Evolutionary conservation across 345 rosid genomes (phyloP), one percentile per base, ranked within the genome.

Genomic region (Heritiera littoralis): DNA sequence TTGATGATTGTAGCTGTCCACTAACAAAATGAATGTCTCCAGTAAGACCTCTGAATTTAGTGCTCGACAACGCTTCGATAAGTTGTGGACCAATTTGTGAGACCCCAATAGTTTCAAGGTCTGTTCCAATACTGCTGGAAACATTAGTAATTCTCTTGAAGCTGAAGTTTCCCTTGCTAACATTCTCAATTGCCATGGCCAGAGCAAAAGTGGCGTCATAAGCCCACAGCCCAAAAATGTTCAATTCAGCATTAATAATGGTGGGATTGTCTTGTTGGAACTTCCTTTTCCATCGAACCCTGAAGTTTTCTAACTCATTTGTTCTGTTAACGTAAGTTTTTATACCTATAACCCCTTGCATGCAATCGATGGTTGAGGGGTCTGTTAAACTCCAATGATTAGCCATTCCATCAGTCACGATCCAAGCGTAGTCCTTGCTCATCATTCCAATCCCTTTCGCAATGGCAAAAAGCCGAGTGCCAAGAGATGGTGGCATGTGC

Each of bases 401-500:
- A 3, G 85, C 75, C 9, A 87, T 55, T 0, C 79, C 89, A 60
- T 84, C 88, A 0, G 89, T 86, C 35, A 87, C 66, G 58, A 88
- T 81, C 91, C 89, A 92, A 7, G 76, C 90, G 59, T 81, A 89
- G 9, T 90, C 91, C 10, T 76, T 75, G n/a, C 46, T 66, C 90
- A 91, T 85, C 87, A 91, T 82, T 7, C 92, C 89, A 65, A 85
- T 54, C 66, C 85, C 82, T 9, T 85, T 85, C 0, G 93, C 94
- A 75, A 81, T 87, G 14, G 72, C 38, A 28, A 89, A 89, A 76
- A 86, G 0, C 65, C 86, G 60, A 54, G 88, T 23, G 49, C 88
- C 91, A 30, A 87, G 87, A 67, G 45, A 0, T 0, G 80, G 17
- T 40, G 3, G n/a, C 89, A 77, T 78, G 61, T 91, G 94, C 20